Base-by-base conservation (phyloP, 2,329 filamentous ascomycete species). In the Alternaria panax region DNA sequence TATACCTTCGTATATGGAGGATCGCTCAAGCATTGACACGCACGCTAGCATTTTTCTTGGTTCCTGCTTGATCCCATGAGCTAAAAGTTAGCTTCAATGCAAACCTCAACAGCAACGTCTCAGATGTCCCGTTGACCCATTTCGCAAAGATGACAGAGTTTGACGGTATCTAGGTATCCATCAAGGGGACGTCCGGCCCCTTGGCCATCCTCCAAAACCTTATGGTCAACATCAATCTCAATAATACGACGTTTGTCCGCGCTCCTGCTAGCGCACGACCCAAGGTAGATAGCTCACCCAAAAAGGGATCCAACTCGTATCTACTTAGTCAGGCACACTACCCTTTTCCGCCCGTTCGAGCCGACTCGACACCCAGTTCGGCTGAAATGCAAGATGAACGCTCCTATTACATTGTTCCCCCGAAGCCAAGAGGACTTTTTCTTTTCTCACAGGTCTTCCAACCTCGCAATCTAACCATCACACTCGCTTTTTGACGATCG, bases 391-490 rank as follows among this genome's bases (percentile, higher is more conserved):
- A 59, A 60, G 20, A 64, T 59, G 59, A 64, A 59, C 57, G 46
- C 59, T 66, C 61, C 57, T 66, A 60, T 63, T 67, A 63, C 64
- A 62, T 57, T 61, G 60, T 53, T 63, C 43, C 60, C 63, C 60
- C 60, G 36, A 52, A 66, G 63, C 59, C 60, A 57, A 67, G 54
- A 60, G 22, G 57, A 20, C 57, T 67, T 61, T 65, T 55, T 61
- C 59, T 64, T 61, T 66, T 57, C 63, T 64, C 61, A 62, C 54
- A 66, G 56, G 65, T 64, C 54, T 60, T 62, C 50, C 51, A 66
- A 67, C 65, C 60, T 66, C 50, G 59, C 59, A 66, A 66, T 52
- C 59, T 53, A 67, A 67, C 63, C 61, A 61, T 25, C 64, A 68
- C 65, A 66, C 62, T 68, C 65, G 51, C 58, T 68, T 66, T 65